Evolutionary conservation across 2,329 filamentous ascomycete genomes (phyloP), one percentile per base, ranked within the genome.

Genomic region (Cercospora sp.): DNA sequence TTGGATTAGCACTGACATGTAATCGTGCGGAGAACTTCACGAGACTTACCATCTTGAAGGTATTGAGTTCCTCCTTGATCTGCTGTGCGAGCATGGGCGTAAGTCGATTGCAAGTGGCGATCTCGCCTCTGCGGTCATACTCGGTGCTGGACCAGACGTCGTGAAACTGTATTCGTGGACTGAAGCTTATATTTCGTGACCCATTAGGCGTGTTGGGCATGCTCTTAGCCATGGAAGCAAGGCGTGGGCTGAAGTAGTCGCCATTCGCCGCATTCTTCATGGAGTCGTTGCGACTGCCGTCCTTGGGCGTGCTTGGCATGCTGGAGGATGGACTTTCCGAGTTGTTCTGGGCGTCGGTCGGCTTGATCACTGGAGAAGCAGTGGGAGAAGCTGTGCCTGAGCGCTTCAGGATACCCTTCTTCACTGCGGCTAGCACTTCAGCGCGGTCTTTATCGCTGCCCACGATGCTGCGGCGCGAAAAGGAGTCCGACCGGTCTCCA

Each of bases 1-100:
- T 18, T 45, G 55, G 45, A 74, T 87, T 80, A 87, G 84, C 73
- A 70, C 69, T 72, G n/a, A 64, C 16, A 2, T 65, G 63, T 16
- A 26, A 26, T 23, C 26, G 9, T 23, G n/a, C n/a, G 16, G 3
- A 60, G 20, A 9, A 13, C 18, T 7, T 6, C 12, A 2, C 4
- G n/a, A 20, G 53, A 82, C 89, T 70, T 84, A 95, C 93, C 95
- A 99, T 99, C 81, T 99, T 99, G 86, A 99, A 99, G 75, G 90
- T 96, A 83, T 99, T 99, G 75, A 99, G 88, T 83, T 99, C 95
- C 83, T 99, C 95, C 83, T 98, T 98, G 83, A 99, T 99, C 80
- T 99, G 95, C 82, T 99, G 95, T 57, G 95, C 95, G 71, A 99
- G 87, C 87, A 97, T 94, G 12, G 95, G 95, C 60, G 95, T 99